These are phyloP conservation scores for Naganishia randhawae DNA, from an alignment of 768 basidiomycete genomes.

Conservation along the genomic window DNA sequence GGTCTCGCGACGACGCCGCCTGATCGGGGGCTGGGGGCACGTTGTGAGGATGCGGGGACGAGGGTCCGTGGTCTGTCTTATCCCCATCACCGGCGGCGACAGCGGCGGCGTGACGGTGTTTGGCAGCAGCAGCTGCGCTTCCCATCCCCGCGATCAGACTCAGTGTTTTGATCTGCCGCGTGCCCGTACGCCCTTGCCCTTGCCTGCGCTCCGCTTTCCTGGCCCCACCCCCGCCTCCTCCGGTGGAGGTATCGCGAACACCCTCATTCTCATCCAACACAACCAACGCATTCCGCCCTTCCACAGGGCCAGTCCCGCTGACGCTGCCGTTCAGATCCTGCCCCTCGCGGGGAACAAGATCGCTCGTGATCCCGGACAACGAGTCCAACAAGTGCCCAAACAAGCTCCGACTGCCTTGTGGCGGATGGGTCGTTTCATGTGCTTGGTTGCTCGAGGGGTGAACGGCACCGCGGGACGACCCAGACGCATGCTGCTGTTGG, in stretches of 20 bases:
- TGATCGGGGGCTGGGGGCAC: no score
- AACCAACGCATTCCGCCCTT: no score
- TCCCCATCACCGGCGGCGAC: not conserved
- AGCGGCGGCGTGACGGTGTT: not conserved
- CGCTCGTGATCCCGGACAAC: conserved; percentile 4
- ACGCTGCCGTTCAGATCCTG: not conserved
- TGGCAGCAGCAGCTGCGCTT: not conserved
- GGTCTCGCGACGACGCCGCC: no score
- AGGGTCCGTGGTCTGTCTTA: not conserved
- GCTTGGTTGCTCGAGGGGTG: not conserved
- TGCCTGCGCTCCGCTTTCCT: no score
- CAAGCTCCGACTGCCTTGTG: conserved; percentile 8
- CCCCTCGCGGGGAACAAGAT: not conserved
- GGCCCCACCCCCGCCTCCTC: no score
- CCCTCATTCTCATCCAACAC: no score
- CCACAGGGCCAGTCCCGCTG: not conserved
- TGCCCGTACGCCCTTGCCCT: no score
- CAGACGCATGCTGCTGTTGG: not conserved
- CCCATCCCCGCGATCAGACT: conserved; percentile 16
- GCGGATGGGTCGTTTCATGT: not conserved
- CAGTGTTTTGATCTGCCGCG: conserved; percentile 8
- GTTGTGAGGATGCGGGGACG: no score
- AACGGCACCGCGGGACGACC: not conserved
- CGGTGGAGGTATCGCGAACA: no score
- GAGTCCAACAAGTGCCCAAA: conserved; percentile 21